Base-by-base conservation (phyloP, 208 protist species). In the Crithidia expoeki region DNA sequence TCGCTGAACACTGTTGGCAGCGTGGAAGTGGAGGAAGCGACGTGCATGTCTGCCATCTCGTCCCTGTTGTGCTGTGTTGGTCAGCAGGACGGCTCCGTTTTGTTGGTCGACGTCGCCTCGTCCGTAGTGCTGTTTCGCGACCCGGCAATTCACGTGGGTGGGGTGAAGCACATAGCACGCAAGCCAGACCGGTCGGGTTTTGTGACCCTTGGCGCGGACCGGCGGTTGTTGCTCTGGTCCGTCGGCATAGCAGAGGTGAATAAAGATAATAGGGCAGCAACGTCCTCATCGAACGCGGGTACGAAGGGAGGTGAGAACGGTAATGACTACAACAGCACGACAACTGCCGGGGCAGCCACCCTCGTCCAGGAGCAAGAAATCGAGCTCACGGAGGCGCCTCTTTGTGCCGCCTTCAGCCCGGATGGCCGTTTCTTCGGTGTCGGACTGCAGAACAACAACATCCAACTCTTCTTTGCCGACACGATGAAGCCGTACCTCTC, bases 401-500 rank as follows among this genome's bases (percentile, higher is more conserved):
- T 99, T 12, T 82, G 78, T 55, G 81, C 98, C n/a, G 61, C 42
- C 32, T 91, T 84, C 75, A 95, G 84, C 47, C 76, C 85, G 9
- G 87, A 99, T 62, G 79, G 76, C 4, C 89, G 89, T 49, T 95
- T 93, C 69, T 77, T 98, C n/a, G 96, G 92, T 0, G 94, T 98
- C 11, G 89, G 93, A 17, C 76, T 99, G 55, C 88, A 99, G 33
- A 99, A 99, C 88, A 92, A 93, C 68, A 99, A 96, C 23, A 94
- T 99, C 25, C 97, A 99, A 82, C 84, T 99, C 32, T 99, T 99
- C 84, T 98, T 97, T 75, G 83, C 69, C 6, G 98, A 99, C 77
- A 90, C 90, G 17, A 79, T 99, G 51, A 99, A 99, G 82, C 99
- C 99, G 53, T 99, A 97, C 79, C 91, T 99, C 25, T 96, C 93